These are phyloP conservation scores for Xylariomycetidae sp. DNA, from an alignment of 2,329 filamentous ascomycete genomes.

Conservation along the genomic window DNA sequence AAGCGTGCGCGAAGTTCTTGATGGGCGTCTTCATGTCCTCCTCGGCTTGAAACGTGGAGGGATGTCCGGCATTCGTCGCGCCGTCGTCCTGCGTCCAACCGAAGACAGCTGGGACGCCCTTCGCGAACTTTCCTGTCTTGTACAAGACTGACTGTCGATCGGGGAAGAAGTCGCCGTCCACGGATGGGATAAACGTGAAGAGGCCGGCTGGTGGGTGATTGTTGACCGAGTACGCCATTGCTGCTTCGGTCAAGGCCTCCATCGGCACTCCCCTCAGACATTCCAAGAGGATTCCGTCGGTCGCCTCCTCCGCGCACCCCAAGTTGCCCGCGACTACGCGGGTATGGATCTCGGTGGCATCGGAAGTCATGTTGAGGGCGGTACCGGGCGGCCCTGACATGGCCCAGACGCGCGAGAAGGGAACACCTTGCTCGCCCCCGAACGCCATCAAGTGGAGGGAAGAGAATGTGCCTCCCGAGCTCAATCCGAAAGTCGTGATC, in stretches of 20 bases:
- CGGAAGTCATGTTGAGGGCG: slow-evolving; percentile 23
- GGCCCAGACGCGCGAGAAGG: slow-evolving; percentile 25
- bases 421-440: slow-evolving; percentile 24
- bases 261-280: slow-evolving; percentile 19
- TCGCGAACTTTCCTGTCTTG: slow-evolving; percentile 16
- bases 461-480: slow-evolving; percentile 16
- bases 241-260: slow-evolving; percentile 15
- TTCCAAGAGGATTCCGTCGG: slow-evolving; percentile 12
- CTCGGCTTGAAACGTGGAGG: slow-evolving; percentile 14
- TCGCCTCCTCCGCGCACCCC: slow-evolving; percentile 9
- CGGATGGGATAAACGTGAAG: slow-evolving; percentile 24
- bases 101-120: slow-evolving; percentile 20
- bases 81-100: slow-evolving; percentile 25
- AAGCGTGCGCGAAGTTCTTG: slow-evolving; percentile 11
- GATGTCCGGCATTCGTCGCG: slow-evolving; percentile 17
- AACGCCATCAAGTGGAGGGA: slow-evolving; percentile 23
- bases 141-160: slow-evolving; percentile 18
- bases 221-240: slow-evolving; percentile 19
- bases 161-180: slow-evolving; percentile 22
- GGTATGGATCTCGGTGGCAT: slow-evolving; percentile 21
- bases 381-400: slow-evolving; percentile 29
- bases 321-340: slow-evolving; percentile 14
- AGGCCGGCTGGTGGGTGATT: slow-evolving; percentile 22
- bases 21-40: slow-evolving; percentile 19
- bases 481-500: slow-evolving; percentile 17